phyloP scores from a whole-genome alignment of 2,329 filamentous ascomycete species.

The Pestalotiopsis sp. region DNA sequence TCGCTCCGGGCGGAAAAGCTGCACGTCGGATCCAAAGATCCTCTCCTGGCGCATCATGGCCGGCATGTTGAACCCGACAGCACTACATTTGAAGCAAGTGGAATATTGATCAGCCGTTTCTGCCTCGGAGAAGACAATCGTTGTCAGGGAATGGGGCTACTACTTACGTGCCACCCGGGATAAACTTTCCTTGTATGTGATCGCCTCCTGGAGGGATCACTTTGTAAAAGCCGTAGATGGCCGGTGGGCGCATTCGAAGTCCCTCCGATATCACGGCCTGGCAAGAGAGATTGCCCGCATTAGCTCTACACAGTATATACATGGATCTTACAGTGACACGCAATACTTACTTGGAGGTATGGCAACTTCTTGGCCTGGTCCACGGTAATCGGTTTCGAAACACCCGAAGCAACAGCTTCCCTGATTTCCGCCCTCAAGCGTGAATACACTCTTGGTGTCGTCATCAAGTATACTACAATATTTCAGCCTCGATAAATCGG shows the following conservation, averaged over 20 bases:
- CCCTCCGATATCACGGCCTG: constrained; percentile 11
- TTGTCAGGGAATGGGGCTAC: neutral
- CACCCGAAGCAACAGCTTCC: constrained; percentile 1
- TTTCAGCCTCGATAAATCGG: neutral
- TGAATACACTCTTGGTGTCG: constrained; percentile 5
- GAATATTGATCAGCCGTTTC: neutral
- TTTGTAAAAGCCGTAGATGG: constrained; percentile 10
- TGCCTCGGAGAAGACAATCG: neutral
- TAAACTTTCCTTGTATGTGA: constrained; percentile 19
- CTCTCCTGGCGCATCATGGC: constrained; percentile 25
- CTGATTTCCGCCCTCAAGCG: constrained; percentile 9
- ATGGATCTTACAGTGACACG: too few relatives aligned
- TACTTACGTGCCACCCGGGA: constrained; percentile 30
- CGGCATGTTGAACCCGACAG: constrained; percentile 31
- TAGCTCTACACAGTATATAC: neutral
- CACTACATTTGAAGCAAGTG: neutral
- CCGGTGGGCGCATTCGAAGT: constrained; percentile 4
- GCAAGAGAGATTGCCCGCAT: neutral
- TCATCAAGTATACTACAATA: constrained; percentile 1
- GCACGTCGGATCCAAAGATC: constrained; percentile 30
- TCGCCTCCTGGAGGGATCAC: constrained; percentile 4
- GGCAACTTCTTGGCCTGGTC: constrained; percentile 12
- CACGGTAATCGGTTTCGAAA: constrained; percentile 7
- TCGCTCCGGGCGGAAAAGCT: constrained; percentile 32
- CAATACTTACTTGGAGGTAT: constrained; percentile 10